phyloP scores from a whole-genome alignment of 495 filamentous ascomycete genomes.

The Penicillium samsonianum region DNA sequence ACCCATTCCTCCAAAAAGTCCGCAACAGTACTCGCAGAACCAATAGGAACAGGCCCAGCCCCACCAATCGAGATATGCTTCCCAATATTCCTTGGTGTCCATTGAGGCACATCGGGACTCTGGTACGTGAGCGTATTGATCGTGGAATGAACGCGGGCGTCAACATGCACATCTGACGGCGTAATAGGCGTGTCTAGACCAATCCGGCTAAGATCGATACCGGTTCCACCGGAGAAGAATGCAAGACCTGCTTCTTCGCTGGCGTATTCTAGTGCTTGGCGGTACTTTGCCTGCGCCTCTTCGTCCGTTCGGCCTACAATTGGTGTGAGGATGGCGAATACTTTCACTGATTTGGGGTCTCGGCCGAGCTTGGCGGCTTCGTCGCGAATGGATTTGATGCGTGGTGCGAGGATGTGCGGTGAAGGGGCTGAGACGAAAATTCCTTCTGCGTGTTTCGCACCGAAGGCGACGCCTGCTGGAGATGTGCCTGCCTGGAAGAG shows the following conservation, averaged over 20 bases:
- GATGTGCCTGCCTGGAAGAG: too few species aligned
- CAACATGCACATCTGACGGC: conserved; percentile 14
- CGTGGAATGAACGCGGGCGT: conserved; percentile 14
- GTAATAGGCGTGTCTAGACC: conserved; percentile 16
- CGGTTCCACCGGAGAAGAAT: conserved; percentile 6
- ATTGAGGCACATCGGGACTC: conserved; percentile 23
- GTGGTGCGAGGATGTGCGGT: too few species aligned
- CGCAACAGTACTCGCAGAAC: conserved; percentile 5
- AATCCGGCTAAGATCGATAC: conserved; percentile 37
- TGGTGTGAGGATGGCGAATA: conserved; percentile 40
- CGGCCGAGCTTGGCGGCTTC: conserved; percentile 28
- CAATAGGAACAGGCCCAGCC: conserved; percentile 18
- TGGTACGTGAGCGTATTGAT: conserved; percentile 15
- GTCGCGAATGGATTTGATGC: too few species aligned
- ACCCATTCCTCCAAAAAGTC: conserved; percentile 5
- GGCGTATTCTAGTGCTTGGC: conserved; percentile 35
- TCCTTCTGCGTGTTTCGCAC: too few species aligned
- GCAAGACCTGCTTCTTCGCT: conserved; percentile 32
- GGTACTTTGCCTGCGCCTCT: conserved; percentile 44
- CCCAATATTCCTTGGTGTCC: conserved; percentile 24
- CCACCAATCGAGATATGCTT: conserved; percentile 21
- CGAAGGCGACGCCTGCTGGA: too few species aligned
- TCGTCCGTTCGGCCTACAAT: conserved; percentile 45
- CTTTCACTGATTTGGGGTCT: conserved; percentile 39
- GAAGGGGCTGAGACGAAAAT: too few species aligned